phyloP scores from a whole-genome alignment of 164 flowering plant genomes.

The Chloranthus sessilifolius region DNA sequence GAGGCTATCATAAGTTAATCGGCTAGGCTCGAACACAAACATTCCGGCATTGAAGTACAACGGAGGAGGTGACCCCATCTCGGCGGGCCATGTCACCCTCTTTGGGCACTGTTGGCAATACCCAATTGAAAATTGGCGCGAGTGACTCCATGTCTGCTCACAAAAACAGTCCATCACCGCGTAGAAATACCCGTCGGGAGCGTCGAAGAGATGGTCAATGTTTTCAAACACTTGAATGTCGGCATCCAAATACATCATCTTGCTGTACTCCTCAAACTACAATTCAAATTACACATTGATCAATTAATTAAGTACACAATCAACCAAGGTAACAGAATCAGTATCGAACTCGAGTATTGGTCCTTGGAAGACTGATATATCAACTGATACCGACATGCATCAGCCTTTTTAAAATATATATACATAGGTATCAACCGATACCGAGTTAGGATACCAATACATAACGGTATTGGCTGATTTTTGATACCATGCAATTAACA shows the following conservation, averaged over 20 bases:
- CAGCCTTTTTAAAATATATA: no score
- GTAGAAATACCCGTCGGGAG: conserved; percentile 45
- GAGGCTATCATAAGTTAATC: conserved; percentile 35
- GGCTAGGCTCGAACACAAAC: conserved; percentile 61
- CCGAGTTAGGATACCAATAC: no score
- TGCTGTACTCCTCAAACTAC: conserved; percentile 55
- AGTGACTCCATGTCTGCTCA: conserved; percentile 56
- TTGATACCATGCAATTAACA: no score
- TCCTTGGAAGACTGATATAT: no score
- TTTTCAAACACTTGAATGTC: conserved; percentile 64
- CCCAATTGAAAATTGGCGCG: conserved; percentile 39
- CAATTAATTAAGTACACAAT: background rate
- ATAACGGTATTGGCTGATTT: no score
- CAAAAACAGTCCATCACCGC: conserved; percentile 65
- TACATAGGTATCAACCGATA: no score
- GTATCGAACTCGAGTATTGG: no score
- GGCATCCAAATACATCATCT: conserved; percentile 63
- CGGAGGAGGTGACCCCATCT: conserved; percentile 52
- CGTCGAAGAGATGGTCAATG: conserved; percentile 51
- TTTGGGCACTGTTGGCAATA: conserved; percentile 66
- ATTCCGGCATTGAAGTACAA: conserved; percentile 65
- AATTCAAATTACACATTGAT: background rate
- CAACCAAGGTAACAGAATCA: no score
- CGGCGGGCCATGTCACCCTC: conserved; percentile 45
- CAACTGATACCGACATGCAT: no score